These are phyloP conservation scores for Hippophae tibetana DNA, from an alignment of 306 rosid species.

Conservation along the genomic window DNA sequence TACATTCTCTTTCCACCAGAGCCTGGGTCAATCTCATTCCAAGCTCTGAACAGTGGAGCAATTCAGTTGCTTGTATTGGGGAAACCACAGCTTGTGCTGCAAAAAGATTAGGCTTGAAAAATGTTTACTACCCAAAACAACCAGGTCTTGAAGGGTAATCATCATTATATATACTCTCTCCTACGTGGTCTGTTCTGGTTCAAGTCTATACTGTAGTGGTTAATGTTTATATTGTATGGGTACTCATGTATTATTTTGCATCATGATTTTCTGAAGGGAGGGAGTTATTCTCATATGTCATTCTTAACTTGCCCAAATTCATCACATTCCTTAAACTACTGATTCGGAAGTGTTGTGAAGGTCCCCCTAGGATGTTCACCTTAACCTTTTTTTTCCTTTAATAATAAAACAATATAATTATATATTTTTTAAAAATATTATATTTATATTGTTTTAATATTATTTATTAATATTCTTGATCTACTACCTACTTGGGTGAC, in stretches of 20 bases:
- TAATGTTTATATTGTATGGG: background rate
- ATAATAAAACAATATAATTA: too few species aligned
- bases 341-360: too few species aligned
- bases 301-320: too few species aligned
- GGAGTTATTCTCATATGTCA: too few species aligned
- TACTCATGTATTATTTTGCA: background rate
- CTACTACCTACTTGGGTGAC: constrained; percentile 14
- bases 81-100: constrained; percentile 89
- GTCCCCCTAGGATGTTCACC: too few species aligned
- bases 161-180: constrained; percentile 7
- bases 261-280: too few species aligned
- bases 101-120: constrained; percentile 59
- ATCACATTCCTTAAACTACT: too few species aligned
- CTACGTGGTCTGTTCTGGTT: background rate
- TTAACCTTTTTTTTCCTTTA: too few species aligned
- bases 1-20: constrained; percentile 33
- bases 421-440: too few species aligned
- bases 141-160: constrained; percentile 95
- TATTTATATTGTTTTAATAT: background rate
- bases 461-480: background rate
- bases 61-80: constrained; percentile 86
- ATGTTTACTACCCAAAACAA: constrained; percentile 63
- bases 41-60: constrained; percentile 46
- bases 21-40: constrained; percentile 77
- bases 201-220: background rate